A percentile compares a stretch with the other conserved stretches of the same genome.
Conservation (phyloP, 2,329 filamentous ascomycete species). For the Sarocladium oryzae region DNA sequence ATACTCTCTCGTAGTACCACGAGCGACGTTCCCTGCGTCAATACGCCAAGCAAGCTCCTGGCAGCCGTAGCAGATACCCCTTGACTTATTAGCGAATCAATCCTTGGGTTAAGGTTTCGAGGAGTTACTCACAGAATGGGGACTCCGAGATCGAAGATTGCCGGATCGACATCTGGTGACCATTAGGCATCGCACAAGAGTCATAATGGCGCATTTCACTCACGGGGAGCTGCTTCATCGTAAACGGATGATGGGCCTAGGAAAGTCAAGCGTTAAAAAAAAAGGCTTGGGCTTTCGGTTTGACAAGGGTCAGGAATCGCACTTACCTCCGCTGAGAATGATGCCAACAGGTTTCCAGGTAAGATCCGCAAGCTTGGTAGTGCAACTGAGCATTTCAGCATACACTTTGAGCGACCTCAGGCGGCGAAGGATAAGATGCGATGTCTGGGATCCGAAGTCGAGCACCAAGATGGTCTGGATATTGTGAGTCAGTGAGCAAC, state of each 20-base stretch:
- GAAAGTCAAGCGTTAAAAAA: no score
- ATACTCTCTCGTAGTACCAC: slow-evolving; percentile 53
- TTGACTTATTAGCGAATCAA: slow-evolving; percentile 2
- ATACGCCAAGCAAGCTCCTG: slow-evolving; percentile 60
- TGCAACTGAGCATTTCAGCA: slow-evolving; percentile 84
- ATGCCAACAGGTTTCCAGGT: slow-evolving; percentile 77
- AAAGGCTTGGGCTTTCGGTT: no score
- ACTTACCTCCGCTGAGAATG: slow-evolving; percentile 48
- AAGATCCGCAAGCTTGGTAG: slow-evolving; percentile 71
- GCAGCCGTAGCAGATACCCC: slow-evolving; percentile 52
- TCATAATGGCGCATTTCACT: no score
- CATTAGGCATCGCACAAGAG: slow-evolving; percentile 66
- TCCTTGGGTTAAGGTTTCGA: not conserved
- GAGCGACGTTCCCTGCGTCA: slow-evolving; percentile 52
- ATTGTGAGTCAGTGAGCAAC: not conserved
- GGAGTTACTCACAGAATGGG: slow-evolving; percentile 19
- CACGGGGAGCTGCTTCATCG: no score
- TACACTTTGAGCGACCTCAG: slow-evolving; percentile 76
- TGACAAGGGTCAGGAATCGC: no score
- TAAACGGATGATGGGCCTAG: no score
- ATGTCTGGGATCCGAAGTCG: slow-evolving; percentile 62
- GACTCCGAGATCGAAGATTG: slow-evolving; percentile 53
- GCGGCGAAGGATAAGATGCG: slow-evolving; percentile 59
- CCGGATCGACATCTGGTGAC: slow-evolving; percentile 61
- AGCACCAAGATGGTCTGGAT: slow-evolving; percentile 62